Base-by-base conservation (phyloP, 2,329 filamentous ascomycete species). In the Aspergillus alliaceus region DNA sequence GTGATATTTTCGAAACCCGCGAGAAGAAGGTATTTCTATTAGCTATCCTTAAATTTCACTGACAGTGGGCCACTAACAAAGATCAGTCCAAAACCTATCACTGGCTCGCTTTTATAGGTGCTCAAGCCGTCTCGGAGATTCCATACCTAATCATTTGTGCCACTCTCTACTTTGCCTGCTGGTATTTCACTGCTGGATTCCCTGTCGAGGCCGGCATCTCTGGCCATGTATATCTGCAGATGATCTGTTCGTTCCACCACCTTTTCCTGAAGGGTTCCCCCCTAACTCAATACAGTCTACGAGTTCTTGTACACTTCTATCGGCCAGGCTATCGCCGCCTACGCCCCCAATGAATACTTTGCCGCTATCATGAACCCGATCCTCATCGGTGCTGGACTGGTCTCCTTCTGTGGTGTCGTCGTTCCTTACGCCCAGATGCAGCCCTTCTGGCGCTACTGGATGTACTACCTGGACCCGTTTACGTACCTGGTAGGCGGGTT, bases 331-430 rank as follows among this genome's bases (percentile, higher is more conserved):
- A 76, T 87, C n/a, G 84, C 84, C 0, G 84, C 85, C 1, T 87
- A 86, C 58, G 82, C 84, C 0, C 85, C 85, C 0, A 86, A 85
- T 59, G 83, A 80, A 32, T 80, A 85, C 11, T 86, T 86, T 44
- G 85, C 85, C 0, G 76, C 82, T 0, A 76, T 87, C 4, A 79
- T 80, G 59, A 86, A 86, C 60, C 84, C 84, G 0, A 66, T 87
- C 0, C 52, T 86, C 11, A 73, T 87, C 54, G 79, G 81, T 6
- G 72, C 74, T 1, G 75, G 69, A 2, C 59, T 79, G 60, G 59
- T 77, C 54, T 69, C 66, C 57, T 77, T 77, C 63, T 74, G 72
- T 46, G 74, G 75, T 24, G 73, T 76, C 6, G 66, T 78, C 1
- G 72, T 74, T 2, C 75, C 73, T 0, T 77, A 76, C 56, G 42